Conservation (phyloP, 2,329 filamentous ascomycete species). For the Elsinoe ampelina region DNA sequence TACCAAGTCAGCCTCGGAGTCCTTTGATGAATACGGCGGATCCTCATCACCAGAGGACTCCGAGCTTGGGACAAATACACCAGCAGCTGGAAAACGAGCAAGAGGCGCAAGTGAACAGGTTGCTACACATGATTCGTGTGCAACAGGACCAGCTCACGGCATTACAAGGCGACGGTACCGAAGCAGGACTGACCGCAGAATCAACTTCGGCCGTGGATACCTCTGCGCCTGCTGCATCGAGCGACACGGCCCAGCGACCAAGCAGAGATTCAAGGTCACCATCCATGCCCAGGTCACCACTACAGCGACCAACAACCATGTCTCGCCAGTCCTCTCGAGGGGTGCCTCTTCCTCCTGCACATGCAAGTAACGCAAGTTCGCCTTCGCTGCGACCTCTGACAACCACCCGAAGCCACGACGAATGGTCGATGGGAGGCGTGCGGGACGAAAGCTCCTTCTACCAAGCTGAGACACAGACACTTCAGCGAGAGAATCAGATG, state of each 20-base stretch:
- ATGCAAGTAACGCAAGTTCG: slow-evolving; percentile 33
- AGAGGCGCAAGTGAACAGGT: slow-evolving; percentile 69
- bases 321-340: slow-evolving; percentile 37
- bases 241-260: slow-evolving; percentile 26
- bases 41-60: slow-evolving; percentile 56
- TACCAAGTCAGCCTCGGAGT: slow-evolving; percentile 27
- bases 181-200: slow-evolving; percentile 37
- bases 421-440: slow-evolving; percentile 51
- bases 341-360: slow-evolving; percentile 21
- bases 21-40: slow-evolving; percentile 33
- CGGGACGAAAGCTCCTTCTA: slow-evolving; percentile 70
- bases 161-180: slow-evolving; percentile 34
- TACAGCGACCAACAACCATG: slow-evolving; percentile 26
- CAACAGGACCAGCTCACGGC: slow-evolving; percentile 63
- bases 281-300: slow-evolving; percentile 17
- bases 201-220: slow-evolving; percentile 18
- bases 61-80: slow-evolving; percentile 67
- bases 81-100: slow-evolving; percentile 73
- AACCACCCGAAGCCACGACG: slow-evolving; percentile 43
- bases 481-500: slow-evolving; percentile 76
- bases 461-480: slow-evolving; percentile 69
- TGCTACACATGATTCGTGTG: slow-evolving; percentile 65
- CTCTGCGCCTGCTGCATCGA: slow-evolving; percentile 19
- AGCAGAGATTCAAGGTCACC: background rate
- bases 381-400: slow-evolving; percentile 45